Evolutionary conservation across 1,284 basidiomycete species (phyloP).

Genomic region (Fomitopsis betulina): DNA sequence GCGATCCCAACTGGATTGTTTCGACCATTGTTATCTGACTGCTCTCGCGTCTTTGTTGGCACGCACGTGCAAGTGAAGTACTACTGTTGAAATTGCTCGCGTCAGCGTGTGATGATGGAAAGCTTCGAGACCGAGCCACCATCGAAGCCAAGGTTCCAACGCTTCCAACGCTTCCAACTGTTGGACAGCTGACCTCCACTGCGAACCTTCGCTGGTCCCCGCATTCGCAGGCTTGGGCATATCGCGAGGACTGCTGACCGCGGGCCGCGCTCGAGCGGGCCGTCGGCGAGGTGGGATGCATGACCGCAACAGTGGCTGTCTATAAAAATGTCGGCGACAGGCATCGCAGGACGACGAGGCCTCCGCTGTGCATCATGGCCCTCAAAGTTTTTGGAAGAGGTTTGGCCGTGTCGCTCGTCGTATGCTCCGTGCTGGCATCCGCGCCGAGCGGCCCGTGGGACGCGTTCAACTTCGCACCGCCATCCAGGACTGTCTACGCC

Average conservation of each 20-base stretch:
- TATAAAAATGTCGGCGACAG: neutral
- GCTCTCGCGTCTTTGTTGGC: too few species aligned
- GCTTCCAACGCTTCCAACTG: too few species aligned
- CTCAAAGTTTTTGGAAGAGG: neutral
- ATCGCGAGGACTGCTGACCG: neutral
- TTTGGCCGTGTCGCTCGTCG: neutral
- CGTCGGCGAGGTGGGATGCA: neutral
- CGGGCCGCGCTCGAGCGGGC: neutral
- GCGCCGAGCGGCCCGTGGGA: slow-evolving; percentile 44
- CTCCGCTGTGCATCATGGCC: neutral
- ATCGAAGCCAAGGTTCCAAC: neutral
- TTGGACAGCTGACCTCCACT: neutral
- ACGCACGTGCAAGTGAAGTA: too few species aligned
- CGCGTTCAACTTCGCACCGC: slow-evolving; percentile 41
- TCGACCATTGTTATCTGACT: too few species aligned
- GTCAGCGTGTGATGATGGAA: too few species aligned
- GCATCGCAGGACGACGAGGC: neutral
- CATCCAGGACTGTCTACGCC: slow-evolving; percentile 34
- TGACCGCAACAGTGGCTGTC: neutral
- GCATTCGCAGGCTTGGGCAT: neutral
- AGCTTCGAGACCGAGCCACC: neutral
- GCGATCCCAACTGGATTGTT: too few species aligned
- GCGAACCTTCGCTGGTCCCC: neutral
- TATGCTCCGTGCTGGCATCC: slow-evolving; percentile 5
- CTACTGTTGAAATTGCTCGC: too few species aligned